phyloP scores from a whole-genome alignment of 106 monocot species.

The Dioscorea alata region DNA sequence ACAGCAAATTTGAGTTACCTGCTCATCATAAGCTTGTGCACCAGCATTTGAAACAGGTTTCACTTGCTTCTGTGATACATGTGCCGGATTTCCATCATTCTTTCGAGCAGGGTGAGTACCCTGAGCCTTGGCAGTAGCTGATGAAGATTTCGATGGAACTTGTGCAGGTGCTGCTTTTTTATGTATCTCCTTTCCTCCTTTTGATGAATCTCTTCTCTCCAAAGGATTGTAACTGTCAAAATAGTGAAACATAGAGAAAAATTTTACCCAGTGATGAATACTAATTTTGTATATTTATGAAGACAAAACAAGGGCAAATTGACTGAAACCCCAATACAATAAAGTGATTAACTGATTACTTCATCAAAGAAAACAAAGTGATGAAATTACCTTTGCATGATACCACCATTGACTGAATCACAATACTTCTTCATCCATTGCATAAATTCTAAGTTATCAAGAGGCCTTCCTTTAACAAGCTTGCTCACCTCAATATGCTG shows the following conservation, averaged over 20 bases:
- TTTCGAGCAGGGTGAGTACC: slow-evolving; percentile 31
- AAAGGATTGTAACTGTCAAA: slow-evolving; percentile 67
- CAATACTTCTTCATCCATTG: slow-evolving; percentile 87
- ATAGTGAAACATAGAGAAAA: not conserved
- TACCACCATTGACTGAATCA: slow-evolving; percentile 52
- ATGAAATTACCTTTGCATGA: slow-evolving; percentile 32
- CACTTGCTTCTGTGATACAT: slow-evolving; percentile 23
- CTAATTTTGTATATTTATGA: no score
- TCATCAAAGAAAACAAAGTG: not conserved
- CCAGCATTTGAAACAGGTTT: slow-evolving; percentile 28
- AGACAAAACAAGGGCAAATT: no score
- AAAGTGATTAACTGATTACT: not conserved
- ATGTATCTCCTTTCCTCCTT: slow-evolving; percentile 73
- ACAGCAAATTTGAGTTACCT: slow-evolving; percentile 23
- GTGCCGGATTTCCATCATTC: slow-evolving; percentile 32
- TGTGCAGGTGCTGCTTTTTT: slow-evolving; percentile 45
- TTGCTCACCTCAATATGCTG: slow-evolving; percentile 76
- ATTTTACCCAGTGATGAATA: no score
- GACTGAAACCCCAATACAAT: no score
- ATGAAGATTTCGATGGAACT: slow-evolving; percentile 45
- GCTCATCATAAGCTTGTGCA: slow-evolving; percentile 51
- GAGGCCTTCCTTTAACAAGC: slow-evolving; percentile 64
- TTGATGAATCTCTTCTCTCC: slow-evolving; percentile 82
- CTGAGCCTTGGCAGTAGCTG: slow-evolving; percentile 39
- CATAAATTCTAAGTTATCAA: slow-evolving; percentile 82